These are phyloP conservation scores for Artemisia argyi DNA, from an alignment of 129 eudicot species.

Conservation along the genomic window DNA sequence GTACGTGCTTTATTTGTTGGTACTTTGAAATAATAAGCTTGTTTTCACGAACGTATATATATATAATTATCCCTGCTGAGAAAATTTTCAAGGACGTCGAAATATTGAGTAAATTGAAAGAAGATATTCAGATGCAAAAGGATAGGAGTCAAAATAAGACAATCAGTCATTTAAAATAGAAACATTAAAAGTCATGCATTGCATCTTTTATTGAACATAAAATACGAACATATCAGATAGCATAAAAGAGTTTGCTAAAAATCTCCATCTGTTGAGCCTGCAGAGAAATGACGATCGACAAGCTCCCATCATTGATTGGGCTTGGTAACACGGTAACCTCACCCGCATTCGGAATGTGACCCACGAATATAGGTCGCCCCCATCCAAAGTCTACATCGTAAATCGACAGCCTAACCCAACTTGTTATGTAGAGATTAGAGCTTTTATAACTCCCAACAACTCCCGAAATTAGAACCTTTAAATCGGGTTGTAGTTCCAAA, in stretches of 20 bases:
- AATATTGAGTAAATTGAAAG: too few relatives aligned
- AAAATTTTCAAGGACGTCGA: too few relatives aligned
- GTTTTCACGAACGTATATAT: too few relatives aligned
- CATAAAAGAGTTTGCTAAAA: constrained; percentile 2
- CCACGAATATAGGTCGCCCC: background rate
- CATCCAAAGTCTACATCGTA: background rate
- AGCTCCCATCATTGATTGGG: background rate
- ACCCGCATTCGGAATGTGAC: background rate
- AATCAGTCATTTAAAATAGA: too few relatives aligned
- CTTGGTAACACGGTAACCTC: background rate
- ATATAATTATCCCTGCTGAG: too few relatives aligned
- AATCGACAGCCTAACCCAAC: background rate
- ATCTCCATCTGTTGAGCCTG: background rate
- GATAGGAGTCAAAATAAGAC: too few relatives aligned
- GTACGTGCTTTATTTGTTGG: too few relatives aligned
- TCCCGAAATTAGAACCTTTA: background rate
- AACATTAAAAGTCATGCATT: too few relatives aligned
- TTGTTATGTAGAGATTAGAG: background rate
- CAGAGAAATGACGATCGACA: background rate
- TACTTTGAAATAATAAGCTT: too few relatives aligned
- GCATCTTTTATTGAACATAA: too few relatives aligned
- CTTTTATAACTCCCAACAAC: background rate
- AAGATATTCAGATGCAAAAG: too few relatives aligned
- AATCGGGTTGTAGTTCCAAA: background rate
- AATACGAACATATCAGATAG: background rate